Percentiles rank a stretch among this genome's conserved stretches.
Evolutionary conservation across 257 asterid species (phyloP).

Genomic region (Parsonsia alboflavescens): DNA sequence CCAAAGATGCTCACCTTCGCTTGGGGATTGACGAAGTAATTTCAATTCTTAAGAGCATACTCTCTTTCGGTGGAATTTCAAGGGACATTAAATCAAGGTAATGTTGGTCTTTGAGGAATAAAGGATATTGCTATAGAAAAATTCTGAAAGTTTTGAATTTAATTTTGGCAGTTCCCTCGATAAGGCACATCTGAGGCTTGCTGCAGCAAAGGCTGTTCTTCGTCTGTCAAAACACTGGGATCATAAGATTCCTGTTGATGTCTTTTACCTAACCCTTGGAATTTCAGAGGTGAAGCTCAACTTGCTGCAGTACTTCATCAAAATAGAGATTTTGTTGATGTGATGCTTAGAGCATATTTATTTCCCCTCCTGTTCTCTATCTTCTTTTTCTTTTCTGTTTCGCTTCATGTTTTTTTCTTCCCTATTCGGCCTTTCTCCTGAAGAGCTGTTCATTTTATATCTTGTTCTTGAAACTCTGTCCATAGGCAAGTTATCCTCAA

Average conservation of each 20-base stretch:
- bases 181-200: slow-evolving; percentile 88
- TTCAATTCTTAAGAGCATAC: slow-evolving; percentile 62
- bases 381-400: neutral
- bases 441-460: neutral
- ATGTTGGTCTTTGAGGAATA: slow-evolving; percentile 6
- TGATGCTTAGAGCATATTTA: neutral
- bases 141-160: slow-evolving; percentile 12
- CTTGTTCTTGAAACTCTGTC: slow-evolving; percentile 2
- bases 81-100: slow-evolving; percentile 77
- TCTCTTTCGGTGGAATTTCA: slow-evolving; percentile 70
- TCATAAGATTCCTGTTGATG: slow-evolving; percentile 80
- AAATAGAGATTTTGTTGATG: neutral
- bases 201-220: slow-evolving; percentile 96
- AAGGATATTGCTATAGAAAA: slow-evolving; percentile 6
- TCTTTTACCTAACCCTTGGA: slow-evolving; percentile 68
- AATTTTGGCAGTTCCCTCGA: slow-evolving; percentile 61
- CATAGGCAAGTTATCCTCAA: slow-evolving; percentile 76
- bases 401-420: neutral
- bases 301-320: neutral
- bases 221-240: slow-evolving; percentile 95
- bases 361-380: neutral
- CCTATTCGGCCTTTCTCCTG: neutral
- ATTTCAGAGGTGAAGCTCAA: slow-evolving; percentile 66
- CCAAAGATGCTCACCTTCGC: slow-evolving; percentile 93
- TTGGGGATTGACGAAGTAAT: slow-evolving; percentile 74